Base-by-base conservation (phyloP, 2,329 filamentous ascomycete species). In the Ascochyta fabae region DNA sequence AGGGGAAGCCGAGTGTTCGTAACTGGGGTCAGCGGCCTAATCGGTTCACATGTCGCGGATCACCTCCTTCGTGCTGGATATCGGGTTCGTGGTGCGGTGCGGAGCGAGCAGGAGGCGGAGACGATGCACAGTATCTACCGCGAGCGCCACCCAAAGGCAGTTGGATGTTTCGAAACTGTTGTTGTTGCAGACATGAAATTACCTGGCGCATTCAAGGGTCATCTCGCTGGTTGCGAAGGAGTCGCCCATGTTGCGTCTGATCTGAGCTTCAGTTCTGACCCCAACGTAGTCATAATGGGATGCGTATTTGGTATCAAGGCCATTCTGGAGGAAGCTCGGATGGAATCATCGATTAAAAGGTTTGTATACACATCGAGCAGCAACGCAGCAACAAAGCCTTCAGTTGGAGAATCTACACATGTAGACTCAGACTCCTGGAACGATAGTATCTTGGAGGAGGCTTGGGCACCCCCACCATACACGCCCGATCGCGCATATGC, bases 11-110 rank as follows among this genome's bases (percentile, higher is more conserved):
- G 56, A 24, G 55, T 74, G 43, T 63, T 74, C 16, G 66, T 74
- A 0, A 74, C 71, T 4, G 72, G 71, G 23, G 58, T 61, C 29
- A 73, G 68, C 53, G 71, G 72, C n/a, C 59, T 71, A 22, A 67
- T 75, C 45, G 72, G 65, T 16, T 62, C 59, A 22, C 69, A 73
- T 29, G 59, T 72, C n/a, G 68, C 65, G 24, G 67, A 73, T 45
- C 63, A 74, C 35, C 59, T 71, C 24, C 66, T 75, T 16, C 45
- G 53, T 2, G 51, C 44, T 42, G 71, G 72, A n/a, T 74, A 69
- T 53, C 58, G 62, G 23, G 72, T 75, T 16, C 66, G 69, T 24
- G 72, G 72, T 31, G 61, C 69, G 4, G 69, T 69, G 9, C 67
- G 71, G 39, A 60, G 64, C 39, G 54, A 41, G 23, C 19, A 49